Evolutionary conservation across 768 basidiomycete genomes (phyloP).

Genomic region (Auricularia cornea): DNA sequence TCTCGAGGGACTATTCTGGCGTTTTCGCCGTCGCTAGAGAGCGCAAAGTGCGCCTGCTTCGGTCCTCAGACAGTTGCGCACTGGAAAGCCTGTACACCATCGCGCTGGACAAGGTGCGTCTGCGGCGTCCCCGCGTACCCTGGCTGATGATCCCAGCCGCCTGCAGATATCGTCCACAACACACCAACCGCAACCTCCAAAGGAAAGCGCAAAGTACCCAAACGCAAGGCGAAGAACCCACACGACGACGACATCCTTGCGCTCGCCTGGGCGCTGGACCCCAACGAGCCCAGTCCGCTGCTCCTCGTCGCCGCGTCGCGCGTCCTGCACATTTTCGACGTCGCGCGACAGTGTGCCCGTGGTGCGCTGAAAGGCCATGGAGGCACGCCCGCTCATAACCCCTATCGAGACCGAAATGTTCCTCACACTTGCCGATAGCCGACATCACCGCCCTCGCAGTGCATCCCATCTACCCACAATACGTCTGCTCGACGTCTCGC

Average conservation of each 20-base stretch:
- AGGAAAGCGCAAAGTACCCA: too few relatives aligned
- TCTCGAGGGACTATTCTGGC: conserved; percentile 42
- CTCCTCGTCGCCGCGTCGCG: conserved; percentile 47
- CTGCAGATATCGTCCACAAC: background rate
- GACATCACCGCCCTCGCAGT: conserved; percentile 61
- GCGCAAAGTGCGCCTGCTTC: conserved; percentile 14
- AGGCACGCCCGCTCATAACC: conserved; percentile 33
- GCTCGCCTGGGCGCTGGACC: conserved; percentile 8
- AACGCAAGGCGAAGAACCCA: background rate
- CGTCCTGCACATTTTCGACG: conserved; percentile 49
- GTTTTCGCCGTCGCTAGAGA: conserved; percentile 41
- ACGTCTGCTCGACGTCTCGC: conserved; percentile 64
- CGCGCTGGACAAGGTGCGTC: background rate
- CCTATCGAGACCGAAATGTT: background rate
- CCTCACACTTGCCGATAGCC: background rate
- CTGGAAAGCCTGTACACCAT: background rate
- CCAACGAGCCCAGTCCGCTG: conserved; percentile 41
- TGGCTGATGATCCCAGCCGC: background rate
- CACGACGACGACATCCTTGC: conserved; percentile 16
- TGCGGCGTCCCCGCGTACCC: background rate
- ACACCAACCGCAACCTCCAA: too few relatives aligned
- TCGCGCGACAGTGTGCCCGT: conserved; percentile 29
- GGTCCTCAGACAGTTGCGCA: conserved; percentile 12
- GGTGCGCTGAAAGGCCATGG: conserved; percentile 62
- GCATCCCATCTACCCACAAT: conserved; percentile 48